Evolutionary conservation across 78 protist species (phyloP).

Genomic region (Dictyostelium purpureum): DNA sequence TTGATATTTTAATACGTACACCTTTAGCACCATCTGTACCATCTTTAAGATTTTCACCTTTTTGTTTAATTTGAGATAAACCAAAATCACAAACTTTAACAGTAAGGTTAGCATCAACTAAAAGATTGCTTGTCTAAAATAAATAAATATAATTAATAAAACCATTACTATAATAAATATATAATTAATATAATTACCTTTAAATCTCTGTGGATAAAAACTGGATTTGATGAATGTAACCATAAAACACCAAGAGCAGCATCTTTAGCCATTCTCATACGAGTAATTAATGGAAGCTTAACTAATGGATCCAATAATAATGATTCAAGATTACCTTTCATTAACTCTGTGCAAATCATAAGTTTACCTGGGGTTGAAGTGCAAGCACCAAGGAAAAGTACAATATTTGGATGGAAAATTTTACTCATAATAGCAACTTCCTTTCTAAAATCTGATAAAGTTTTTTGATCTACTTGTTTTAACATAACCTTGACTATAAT

Average conservation of each 20-base stretch:
- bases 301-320: conserved; percentile 70
- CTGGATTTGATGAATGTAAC: conserved; percentile 84
- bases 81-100: conserved; percentile 88
- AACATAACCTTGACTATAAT: conserved; percentile 76
- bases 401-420: conserved; percentile 86
- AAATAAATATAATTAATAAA: neutral
- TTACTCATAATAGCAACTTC: conserved; percentile 87
- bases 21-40: conserved; percentile 86
- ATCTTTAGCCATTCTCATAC: conserved; percentile 84
- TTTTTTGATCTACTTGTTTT: conserved; percentile 80
- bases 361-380: conserved; percentile 82
- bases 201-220: conserved; percentile 84
- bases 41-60: conserved; percentile 81
- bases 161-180: neutral
- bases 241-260: conserved; percentile 87
- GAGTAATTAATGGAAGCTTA: conserved; percentile 59
- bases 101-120: conserved; percentile 77
- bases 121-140: conserved; percentile 66
- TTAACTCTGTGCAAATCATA: conserved; percentile 79
- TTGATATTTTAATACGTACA: conserved; percentile 22
- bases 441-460: conserved; percentile 77
- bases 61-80: conserved; percentile 81
- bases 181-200: conserved; percentile 12
- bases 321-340: conserved; percentile 80
- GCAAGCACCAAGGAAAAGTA: conserved; percentile 82